phyloP scores from a whole-genome alignment of 2,329 filamentous ascomycete species.

The Xylaria sp. region DNA sequence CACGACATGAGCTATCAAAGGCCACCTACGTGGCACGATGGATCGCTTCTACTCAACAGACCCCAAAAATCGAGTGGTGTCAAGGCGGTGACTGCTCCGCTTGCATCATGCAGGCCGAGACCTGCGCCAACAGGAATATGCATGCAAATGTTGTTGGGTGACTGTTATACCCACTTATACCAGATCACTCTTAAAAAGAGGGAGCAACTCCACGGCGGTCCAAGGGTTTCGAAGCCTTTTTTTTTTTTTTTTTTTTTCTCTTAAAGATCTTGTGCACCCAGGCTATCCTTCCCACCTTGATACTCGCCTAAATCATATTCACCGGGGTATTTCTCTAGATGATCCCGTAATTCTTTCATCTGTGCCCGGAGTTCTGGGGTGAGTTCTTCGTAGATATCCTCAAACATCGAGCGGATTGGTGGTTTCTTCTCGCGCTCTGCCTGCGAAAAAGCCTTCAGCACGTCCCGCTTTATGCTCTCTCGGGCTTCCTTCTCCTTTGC shows the following conservation, averaged over 20 bases:
- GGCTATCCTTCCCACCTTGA: conserved; percentile 75
- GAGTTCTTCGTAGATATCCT: conserved; percentile 88
- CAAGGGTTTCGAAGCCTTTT: neutral
- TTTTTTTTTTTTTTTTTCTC: no score
- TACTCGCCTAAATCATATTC: conserved; percentile 87
- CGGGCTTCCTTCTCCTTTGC: conserved; percentile 79
- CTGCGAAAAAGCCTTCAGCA: conserved; percentile 84
- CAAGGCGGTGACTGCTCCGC: conserved; percentile 20
- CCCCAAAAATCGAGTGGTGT: conserved; percentile 14
- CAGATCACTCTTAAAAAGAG: neutral
- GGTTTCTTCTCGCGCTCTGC: conserved; percentile 87
- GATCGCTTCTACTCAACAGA: conserved; percentile 15
- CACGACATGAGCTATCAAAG: conserved; percentile 1
- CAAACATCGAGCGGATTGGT: conserved; percentile 76
- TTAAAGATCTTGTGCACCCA: conserved; percentile 58
- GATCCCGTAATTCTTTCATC: conserved; percentile 76
- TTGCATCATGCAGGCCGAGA: conserved; percentile 32
- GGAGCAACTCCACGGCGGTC: neutral
- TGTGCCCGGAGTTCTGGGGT: conserved; percentile 82
- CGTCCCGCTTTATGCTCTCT: conserved; percentile 73
- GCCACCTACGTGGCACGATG: conserved; percentile 35
- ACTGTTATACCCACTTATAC: conserved; percentile 17
- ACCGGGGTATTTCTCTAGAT: conserved; percentile 85
- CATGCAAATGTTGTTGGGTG: conserved; percentile 11
- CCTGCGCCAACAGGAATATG: conserved; percentile 26